Percentiles rank a stretch among this genome's conserved stretches.
phyloP scores from a whole-genome alignment of 768 basidiomycete genomes.

The Boletellus emodensis region DNA sequence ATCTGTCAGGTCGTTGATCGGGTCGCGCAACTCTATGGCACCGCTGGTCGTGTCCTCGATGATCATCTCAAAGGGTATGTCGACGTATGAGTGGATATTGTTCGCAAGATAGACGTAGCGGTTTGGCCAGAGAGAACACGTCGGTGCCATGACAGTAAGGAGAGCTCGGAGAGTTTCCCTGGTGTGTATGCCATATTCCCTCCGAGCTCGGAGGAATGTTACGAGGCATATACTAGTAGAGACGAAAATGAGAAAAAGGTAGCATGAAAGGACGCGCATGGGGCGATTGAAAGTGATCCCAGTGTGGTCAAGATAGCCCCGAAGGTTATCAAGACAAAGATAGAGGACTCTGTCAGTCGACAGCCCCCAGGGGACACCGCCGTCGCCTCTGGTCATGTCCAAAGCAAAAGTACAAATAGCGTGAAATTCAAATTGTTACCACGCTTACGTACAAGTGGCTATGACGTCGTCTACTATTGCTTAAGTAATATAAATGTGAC shows the following conservation, averaged over 20 bases:
- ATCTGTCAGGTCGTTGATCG: slow-evolving; percentile 32
- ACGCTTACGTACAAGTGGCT: no score
- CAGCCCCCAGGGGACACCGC: slow-evolving; percentile 4
- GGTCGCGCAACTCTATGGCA: slow-evolving; percentile 43
- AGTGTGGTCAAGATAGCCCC: background rate
- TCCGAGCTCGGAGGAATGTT: slow-evolving; percentile 7
- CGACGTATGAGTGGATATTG: slow-evolving; percentile 20
- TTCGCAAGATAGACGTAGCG: slow-evolving; percentile 34
- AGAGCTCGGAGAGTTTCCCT: slow-evolving; percentile 35
- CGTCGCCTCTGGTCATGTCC: slow-evolving; percentile 4
- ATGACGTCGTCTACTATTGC: no score
- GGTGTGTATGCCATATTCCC: slow-evolving; percentile 9
- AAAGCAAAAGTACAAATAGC: no score
- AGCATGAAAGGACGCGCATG: background rate
- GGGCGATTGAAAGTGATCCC: background rate
- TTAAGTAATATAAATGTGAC: no score
- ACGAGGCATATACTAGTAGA: background rate
- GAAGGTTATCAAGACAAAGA: background rate
- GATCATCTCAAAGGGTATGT: slow-evolving; percentile 34
- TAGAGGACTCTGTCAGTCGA: background rate
- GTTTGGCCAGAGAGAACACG: slow-evolving; percentile 42
- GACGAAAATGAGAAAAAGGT: slow-evolving; percentile 9
- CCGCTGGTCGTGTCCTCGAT: slow-evolving; percentile 37
- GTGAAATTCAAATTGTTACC: no score
- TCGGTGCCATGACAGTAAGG: slow-evolving; percentile 40